Percentiles rank a stretch among this genome's conserved stretches.
Evolutionary conservation across 73 alveolate genomes (phyloP).

Genomic region (Paramecium octaurelia): DNA sequence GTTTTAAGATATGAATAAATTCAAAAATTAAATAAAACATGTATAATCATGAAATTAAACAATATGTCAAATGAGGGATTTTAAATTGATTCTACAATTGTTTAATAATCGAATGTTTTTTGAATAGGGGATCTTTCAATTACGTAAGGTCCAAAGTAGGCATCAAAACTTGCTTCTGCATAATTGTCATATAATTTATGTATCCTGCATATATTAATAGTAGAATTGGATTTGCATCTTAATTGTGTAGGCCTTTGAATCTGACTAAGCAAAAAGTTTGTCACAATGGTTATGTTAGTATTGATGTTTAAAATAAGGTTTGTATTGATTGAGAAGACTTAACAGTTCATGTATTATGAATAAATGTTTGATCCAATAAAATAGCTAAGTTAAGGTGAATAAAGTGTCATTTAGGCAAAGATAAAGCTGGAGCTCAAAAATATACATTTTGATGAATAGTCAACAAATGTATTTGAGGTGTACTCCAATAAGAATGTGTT

Average conservation of each 20-base stretch:
- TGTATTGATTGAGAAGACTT: background rate
- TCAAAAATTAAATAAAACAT: background rate
- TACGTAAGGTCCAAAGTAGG: background rate
- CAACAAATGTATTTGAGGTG: background rate
- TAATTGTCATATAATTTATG: background rate
- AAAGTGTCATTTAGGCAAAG: background rate
- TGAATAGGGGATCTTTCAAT: background rate
- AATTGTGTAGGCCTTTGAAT: background rate
- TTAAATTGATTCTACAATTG: background rate
- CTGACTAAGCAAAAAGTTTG: background rate
- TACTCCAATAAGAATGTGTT: background rate
- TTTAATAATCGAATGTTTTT: background rate
- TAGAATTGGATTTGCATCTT: background rate
- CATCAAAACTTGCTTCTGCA: background rate
- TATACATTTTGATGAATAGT: background rate
- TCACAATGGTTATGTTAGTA: background rate
- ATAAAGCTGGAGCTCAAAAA: background rate
- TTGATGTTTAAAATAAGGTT: background rate
- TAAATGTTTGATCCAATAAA: background rate
- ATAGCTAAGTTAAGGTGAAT: background rate
- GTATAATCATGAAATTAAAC: background rate
- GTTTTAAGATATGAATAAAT: no score
- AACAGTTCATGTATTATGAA: background rate
- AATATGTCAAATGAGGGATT: background rate
- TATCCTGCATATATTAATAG: background rate